Conservation (phyloP, 2,329 filamentous ascomycete genomes). For the Epichloe glyceriae region DNA sequence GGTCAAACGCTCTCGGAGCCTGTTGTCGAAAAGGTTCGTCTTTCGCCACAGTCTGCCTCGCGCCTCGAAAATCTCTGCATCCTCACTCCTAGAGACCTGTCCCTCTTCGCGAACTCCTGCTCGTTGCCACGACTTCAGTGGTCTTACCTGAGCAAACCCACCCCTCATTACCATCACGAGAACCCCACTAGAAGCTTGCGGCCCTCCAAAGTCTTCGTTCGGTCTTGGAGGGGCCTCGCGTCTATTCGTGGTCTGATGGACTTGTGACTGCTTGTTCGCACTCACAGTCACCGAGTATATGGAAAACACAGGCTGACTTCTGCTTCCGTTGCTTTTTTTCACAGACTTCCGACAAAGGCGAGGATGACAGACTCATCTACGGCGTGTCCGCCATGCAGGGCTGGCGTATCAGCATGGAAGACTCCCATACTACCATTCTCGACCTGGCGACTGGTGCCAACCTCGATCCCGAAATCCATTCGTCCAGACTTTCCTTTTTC, state of each 20-base stretch:
- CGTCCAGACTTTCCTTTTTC: constrained; percentile 80
- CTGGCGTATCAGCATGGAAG: constrained; percentile 99
- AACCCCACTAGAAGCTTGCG: constrained; percentile 2
- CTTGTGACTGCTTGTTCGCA: too few relatives aligned
- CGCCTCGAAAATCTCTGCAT: constrained; percentile 1
- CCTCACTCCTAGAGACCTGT: neutral
- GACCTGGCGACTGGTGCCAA: constrained; percentile 54
- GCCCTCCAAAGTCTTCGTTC: neutral
- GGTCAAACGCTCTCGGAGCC: constrained; percentile 99
- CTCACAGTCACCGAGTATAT: neutral
- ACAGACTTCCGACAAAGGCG: constrained; percentile 76
- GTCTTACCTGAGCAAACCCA: neutral
- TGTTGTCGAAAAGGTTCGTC: constrained; percentile 86
- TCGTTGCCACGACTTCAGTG: neutral
- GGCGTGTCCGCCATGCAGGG: constrained; percentile 98
- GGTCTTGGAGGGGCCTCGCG: constrained; percentile 1
- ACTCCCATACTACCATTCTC: constrained; percentile 81
- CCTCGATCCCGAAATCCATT: constrained; percentile 47
- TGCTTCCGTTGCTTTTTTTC: constrained; percentile 2
- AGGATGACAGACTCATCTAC: constrained; percentile 86
- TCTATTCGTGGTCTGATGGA: neutral
- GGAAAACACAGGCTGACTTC: constrained; percentile 13
- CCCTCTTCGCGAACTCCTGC: neutral
- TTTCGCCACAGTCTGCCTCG: neutral
- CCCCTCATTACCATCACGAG: constrained; percentile 1